Evolutionary conservation across 192 early-diverging fungal species (phyloP).

Genomic region (Phycomyces nitens): DNA sequence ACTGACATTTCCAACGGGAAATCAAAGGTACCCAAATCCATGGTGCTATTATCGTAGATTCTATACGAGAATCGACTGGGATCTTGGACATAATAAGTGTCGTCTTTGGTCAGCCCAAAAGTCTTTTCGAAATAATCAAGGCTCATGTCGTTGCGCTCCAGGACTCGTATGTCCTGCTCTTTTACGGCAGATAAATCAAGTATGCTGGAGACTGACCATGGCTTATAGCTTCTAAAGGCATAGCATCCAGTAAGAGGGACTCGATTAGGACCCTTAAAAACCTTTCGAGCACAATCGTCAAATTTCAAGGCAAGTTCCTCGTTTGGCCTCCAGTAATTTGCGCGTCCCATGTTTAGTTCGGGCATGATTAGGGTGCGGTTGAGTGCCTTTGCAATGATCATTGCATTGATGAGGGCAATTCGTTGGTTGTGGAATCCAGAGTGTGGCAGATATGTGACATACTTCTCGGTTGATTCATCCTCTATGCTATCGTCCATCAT

Average conservation of each 20-base stretch:
- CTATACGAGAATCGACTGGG: conserved; percentile 37
- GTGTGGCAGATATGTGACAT: conserved; percentile 47
- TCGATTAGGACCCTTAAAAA: neutral
- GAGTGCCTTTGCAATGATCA: conserved; percentile 40
- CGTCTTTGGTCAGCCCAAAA: conserved; percentile 28
- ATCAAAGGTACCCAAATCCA: conserved; percentile 20
- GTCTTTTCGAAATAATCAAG: conserved; percentile 39
- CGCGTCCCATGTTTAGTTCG: conserved; percentile 28
- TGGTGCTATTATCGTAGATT: conserved; percentile 39
- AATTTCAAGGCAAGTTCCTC: conserved; percentile 5
- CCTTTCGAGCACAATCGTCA: conserved; percentile 14
- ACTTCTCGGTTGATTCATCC: conserved; percentile 21
- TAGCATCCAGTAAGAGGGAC: conserved; percentile 1
- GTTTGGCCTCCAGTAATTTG: conserved; percentile 22
- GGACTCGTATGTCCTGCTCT: conserved; percentile 15
- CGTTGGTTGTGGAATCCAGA: conserved; percentile 57
- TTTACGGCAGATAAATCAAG: conserved; percentile 29
- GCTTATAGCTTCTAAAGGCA: conserved; percentile 25
- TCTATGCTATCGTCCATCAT: no score
- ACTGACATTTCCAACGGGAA: conserved; percentile 36
- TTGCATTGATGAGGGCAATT: conserved; percentile 46
- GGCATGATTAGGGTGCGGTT: conserved; percentile 55
- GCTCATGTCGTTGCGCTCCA: conserved; percentile 23
- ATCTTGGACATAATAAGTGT: conserved; percentile 42
- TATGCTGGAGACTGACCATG: conserved; percentile 12